These are phyloP conservation scores for Acanthochlamys bracteata DNA, from an alignment of 106 monocot species.

Conservation along the genomic window DNA sequence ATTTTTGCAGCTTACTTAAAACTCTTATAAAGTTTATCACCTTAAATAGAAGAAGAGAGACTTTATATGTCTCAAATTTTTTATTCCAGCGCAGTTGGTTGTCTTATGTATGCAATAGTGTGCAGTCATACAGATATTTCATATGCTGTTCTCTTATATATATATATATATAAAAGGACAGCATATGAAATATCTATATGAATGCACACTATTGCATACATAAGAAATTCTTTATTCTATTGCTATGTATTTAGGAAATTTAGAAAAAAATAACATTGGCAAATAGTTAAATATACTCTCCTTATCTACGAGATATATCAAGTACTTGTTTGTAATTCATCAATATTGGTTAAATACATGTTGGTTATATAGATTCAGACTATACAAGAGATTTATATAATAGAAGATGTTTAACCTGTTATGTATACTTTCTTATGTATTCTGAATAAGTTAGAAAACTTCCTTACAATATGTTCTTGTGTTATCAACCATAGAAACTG, in stretches of 20 bases:
- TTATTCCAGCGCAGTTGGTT: background rate
- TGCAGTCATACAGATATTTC: conserved; percentile 2
- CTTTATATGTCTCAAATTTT: background rate
- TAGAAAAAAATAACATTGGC: conserved; percentile 7
- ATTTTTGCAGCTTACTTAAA: background rate
- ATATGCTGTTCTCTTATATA: conserved; percentile 1
- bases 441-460: background rate
- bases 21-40: background rate
- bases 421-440: conserved; percentile 3
- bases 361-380: conserved; percentile 1
- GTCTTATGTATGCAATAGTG: background rate
- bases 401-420: conserved; percentile 1
- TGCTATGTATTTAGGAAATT: too few relatives aligned
- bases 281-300: conserved; percentile 2
- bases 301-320: background rate
- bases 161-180: conserved; percentile 8
- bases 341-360: background rate
- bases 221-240: too few relatives aligned
- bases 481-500: background rate
- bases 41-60: background rate
- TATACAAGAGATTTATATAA: conserved; percentile 7
- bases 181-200: too few relatives aligned
- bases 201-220: too few relatives aligned
- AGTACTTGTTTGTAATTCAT: background rate
- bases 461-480: background rate